phyloP scores from a whole-genome alignment of 192 early-diverging fungal species.

The Coemansia sp. region DNA sequence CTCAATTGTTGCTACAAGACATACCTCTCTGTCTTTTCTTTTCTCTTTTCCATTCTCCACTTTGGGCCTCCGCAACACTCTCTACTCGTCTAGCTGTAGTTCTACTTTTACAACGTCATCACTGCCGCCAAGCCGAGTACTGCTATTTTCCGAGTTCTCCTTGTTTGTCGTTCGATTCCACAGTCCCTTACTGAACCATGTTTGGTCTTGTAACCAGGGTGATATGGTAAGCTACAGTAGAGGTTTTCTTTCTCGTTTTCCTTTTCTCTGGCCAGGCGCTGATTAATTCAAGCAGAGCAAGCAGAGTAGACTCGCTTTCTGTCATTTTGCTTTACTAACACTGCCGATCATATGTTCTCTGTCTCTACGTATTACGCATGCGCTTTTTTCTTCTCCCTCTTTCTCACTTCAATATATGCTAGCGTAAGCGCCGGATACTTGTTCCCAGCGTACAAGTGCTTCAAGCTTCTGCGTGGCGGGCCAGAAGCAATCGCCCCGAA shows the following conservation, averaged over 20 bases:
- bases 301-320: background rate
- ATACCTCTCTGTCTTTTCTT: background rate
- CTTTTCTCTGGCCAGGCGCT: background rate
- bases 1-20: background rate
- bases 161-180: background rate
- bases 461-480: slow-evolving; percentile 49
- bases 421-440: slow-evolving; percentile 48
- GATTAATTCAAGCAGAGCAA: background rate
- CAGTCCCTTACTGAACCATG: slow-evolving; percentile 15
- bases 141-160: background rate
- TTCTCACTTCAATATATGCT: slow-evolving; percentile 4
- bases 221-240: slow-evolving; percentile 40
- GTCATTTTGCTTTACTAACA: background rate
- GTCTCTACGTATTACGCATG: background rate
- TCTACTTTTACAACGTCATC: background rate
- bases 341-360: background rate
- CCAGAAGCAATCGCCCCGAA: slow-evolving; percentile 39
- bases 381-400: too few species aligned
- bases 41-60: background rate
- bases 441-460: slow-evolving; percentile 53
- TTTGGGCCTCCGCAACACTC: too few species aligned
- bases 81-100: too few species aligned
- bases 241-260: background rate
- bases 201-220: slow-evolving; percentile 45
- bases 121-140: background rate